Base-by-base conservation (phyloP, 2,329 filamentous ascomycete genomes). In the Teratosphaeria zuluensis region DNA sequence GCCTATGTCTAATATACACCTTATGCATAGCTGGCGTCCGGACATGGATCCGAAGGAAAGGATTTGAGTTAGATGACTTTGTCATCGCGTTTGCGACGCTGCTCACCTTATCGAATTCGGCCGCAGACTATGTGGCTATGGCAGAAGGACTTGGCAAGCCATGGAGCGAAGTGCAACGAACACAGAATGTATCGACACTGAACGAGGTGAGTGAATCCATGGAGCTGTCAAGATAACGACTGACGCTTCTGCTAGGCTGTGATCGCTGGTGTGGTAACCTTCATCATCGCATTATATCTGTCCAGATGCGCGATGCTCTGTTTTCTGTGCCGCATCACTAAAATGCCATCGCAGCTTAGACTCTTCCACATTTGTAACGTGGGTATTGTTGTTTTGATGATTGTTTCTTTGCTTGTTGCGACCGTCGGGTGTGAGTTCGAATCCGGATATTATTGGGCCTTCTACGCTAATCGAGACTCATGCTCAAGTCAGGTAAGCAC, bases 301-400 rank as follows among this genome's bases (percentile, higher is more conserved):
- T 68, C 69, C 7, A 72, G 70, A 63, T 63, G 65, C 54, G 69
- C 68, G 31, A 70, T 70, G 62, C 57, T 72, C 3, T 61, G 64
- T 14, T 71, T 72, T 54, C 59, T 72, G n/a, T 63, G 58, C 51
- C 68, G 69, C 38, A 70, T 71, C 46, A 70, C 68, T 14, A 66
- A 67, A 56, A 61, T 65, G 28, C 63, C 61, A 28, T 53, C 56
- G 16, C 66, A 69, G 38, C 57, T 68, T 35, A 59, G 57, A 52
- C 58, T 66, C n/a, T 70, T 69, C 54, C 60, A 64, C 51, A 59
- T 60, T 21, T 69, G 67, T 58, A 65, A 61, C 54, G 60, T 55
- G 19, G 9, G 68, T 7, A 64, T 67, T 21, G 61, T 60, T 1
- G 31, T 66, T 1, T 59, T 71, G 53, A 66, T 65, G 8, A 46